Evolutionary conservation across 139 green algal species (phyloP).

Genomic region (Ulvella scutata): DNA sequence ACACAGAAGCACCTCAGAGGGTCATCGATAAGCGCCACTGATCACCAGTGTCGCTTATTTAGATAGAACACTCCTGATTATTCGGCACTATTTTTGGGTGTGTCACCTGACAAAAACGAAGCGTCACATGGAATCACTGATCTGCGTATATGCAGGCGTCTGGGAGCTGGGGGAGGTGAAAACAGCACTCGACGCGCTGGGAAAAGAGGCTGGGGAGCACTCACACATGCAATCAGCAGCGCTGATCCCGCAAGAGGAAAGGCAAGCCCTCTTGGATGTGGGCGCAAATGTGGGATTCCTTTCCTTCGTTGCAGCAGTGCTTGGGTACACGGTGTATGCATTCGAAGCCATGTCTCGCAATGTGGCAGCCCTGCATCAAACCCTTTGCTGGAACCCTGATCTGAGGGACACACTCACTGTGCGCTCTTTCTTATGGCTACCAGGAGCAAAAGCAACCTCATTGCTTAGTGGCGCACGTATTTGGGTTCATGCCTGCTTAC

Average conservation of each 20-base stretch:
- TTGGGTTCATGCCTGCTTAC: no score
- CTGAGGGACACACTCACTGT: background rate
- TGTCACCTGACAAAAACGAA: no score
- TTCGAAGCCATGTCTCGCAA: slow-evolving; percentile 19
- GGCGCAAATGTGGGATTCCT: slow-evolving; percentile 14
- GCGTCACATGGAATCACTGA: no score
- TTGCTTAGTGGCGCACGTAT: no score
- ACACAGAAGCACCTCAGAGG: no score
- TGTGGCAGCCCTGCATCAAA: slow-evolving; percentile 5
- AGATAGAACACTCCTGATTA: no score
- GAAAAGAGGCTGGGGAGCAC: background rate
- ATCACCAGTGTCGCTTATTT: no score
- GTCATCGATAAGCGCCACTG: no score
- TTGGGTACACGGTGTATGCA: slow-evolving; percentile 4
- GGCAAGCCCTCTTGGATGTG: slow-evolving; percentile 6
- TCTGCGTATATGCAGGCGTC: background rate
- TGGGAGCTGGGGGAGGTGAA: background rate
- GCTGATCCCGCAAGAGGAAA: background rate
- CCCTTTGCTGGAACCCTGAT: slow-evolving; percentile 12
- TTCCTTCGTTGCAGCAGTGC: slow-evolving; percentile 9
- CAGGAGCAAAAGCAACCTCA: no score
- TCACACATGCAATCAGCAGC: background rate
- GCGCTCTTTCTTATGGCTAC: no score
- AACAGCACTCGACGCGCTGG: background rate
- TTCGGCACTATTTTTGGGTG: no score